These are phyloP conservation scores for Lathyrus oleraceus DNA, from an alignment of 306 rosid species.

Conservation along the genomic window DNA sequence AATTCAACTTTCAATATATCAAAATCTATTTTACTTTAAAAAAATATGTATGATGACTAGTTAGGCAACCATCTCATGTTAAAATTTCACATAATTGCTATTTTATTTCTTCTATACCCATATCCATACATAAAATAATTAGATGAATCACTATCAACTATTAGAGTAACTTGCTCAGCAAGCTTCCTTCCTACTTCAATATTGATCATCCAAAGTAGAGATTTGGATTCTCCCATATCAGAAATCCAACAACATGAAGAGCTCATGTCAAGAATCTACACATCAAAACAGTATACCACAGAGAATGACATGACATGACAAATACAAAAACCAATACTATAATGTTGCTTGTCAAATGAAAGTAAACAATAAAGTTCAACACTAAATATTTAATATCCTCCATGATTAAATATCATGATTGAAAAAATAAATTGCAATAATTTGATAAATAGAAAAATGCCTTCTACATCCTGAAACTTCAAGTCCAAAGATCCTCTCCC, in stretches of 20 bases:
- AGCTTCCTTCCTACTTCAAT: too few relatives aligned
- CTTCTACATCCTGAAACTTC: conserved; percentile 54
- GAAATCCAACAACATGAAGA: neutral
- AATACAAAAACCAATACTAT: conserved; percentile 45
- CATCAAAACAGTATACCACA: conserved; percentile 3
- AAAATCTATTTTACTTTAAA: too few relatives aligned
- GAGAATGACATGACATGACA: conserved; percentile 7
- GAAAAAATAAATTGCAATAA: conserved; percentile 49
- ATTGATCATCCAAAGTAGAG: neutral
- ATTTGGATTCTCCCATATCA: neutral
- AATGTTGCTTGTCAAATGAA: conserved; percentile 54
- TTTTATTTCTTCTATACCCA: too few relatives aligned
- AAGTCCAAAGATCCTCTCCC: conserved; percentile 48
- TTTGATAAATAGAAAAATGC: conserved; percentile 44
- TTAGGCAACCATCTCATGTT: too few relatives aligned
- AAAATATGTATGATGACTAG: too few relatives aligned
- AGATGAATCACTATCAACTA: neutral
- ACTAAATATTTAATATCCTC: conserved; percentile 40
- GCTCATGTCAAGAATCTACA: neutral
- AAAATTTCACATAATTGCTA: too few relatives aligned
- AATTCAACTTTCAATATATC: too few relatives aligned
- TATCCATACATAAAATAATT: too few relatives aligned
- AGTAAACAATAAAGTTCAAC: conserved; percentile 42
- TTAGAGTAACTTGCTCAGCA: neutral
- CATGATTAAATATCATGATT: conserved; percentile 59